Evolutionary conservation across 2,329 filamentous ascomycete species (phyloP).

Genomic region (Colletotrichum incanum): DNA sequence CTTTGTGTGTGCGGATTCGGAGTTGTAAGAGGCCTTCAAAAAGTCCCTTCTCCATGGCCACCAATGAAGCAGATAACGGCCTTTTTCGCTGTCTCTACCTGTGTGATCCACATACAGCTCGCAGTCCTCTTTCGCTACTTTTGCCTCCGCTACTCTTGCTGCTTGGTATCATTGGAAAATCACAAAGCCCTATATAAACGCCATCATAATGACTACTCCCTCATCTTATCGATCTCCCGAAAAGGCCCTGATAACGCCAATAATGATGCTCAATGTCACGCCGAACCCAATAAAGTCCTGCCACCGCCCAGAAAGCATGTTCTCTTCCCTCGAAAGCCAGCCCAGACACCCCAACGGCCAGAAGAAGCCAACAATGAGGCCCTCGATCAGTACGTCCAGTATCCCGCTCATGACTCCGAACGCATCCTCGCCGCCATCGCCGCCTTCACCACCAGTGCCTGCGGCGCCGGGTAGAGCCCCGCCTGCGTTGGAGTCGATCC

Average conservation of each 20-base stretch:
- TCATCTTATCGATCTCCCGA: slow-evolving; percentile 34
- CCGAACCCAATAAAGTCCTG: slow-evolving; percentile 91
- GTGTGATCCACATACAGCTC: slow-evolving; percentile 16
- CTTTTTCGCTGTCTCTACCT: slow-evolving; percentile 32
- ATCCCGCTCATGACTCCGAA: slow-evolving; percentile 66
- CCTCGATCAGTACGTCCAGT: slow-evolving; percentile 89
- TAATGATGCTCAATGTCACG: slow-evolving; percentile 72
- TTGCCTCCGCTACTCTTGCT: not conserved
- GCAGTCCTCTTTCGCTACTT: not conserved
- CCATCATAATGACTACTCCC: not conserved
- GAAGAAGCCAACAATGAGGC: slow-evolving; percentile 93
- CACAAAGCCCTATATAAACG: not conserved
- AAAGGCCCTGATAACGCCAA: slow-evolving; percentile 53
- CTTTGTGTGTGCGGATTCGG: slow-evolving; percentile 38
- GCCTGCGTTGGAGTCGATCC: slow-evolving; percentile 81
- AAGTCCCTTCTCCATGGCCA: slow-evolving; percentile 36
- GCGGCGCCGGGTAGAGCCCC: slow-evolving; percentile 52
- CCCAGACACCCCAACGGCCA: slow-evolving; percentile 90
- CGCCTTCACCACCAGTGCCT: slow-evolving; percentile 48
- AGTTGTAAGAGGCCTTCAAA: slow-evolving; percentile 21
- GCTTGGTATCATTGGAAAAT: slow-evolving; percentile 28
- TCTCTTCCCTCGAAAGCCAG: slow-evolving; percentile 90
- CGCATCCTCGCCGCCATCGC: slow-evolving; percentile 61
- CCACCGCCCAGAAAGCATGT: slow-evolving; percentile 87
- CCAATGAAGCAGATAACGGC: slow-evolving; percentile 44